Base-by-base conservation (phyloP, 176 grass and related monocot species). In the Oryza rufipogon region DNA sequence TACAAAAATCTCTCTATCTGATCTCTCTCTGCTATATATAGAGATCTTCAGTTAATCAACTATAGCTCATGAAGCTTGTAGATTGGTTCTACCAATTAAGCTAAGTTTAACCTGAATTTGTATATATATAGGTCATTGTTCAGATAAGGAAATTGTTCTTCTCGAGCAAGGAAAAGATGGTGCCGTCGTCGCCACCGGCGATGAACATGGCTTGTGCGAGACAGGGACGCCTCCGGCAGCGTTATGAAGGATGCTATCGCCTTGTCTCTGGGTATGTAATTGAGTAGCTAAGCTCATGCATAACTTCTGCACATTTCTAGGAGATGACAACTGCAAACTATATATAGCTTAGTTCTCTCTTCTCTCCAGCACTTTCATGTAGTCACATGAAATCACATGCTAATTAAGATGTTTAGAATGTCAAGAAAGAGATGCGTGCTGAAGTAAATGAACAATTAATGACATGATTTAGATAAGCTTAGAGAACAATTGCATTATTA, bases 201-300 rank as follows among this genome's bases (percentile, higher is more conserved):
- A 7, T 39, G 54, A 7, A 70, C 75, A 54, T 69, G 71, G 76
- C 71, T 68, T 84, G 70, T 4, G 89, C 89, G 0, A 74, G 89
- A 44, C 65, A 80, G 74, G 91, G 91, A 65, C 88, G 91, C 2
- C 80, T 85, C 36, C 85, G 70, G 42, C 91, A 93, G 49, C 91
- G 91, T 6, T 93, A 93, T 6, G 91, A 93, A 36, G 86, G 86
- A 10, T 78, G 79, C 20, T 93, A 87, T 81, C 91, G 91, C 65
- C 91, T 93, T 85, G 91, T 93, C 13, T 85, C 91, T 7, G 88
- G 88, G 91, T 93, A 88, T 7, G 7, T 36, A 0, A 6, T 11
- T 48, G 32, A 19, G 28, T 66, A 58, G 2, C 36, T 70, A 52
- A 67, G 49, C 39, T 41, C 20, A 44, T 54, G 16, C 0, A 76